Conservation (phyloP, 495 filamentous ascomycete species). For the Parmelia sp. region DNA sequence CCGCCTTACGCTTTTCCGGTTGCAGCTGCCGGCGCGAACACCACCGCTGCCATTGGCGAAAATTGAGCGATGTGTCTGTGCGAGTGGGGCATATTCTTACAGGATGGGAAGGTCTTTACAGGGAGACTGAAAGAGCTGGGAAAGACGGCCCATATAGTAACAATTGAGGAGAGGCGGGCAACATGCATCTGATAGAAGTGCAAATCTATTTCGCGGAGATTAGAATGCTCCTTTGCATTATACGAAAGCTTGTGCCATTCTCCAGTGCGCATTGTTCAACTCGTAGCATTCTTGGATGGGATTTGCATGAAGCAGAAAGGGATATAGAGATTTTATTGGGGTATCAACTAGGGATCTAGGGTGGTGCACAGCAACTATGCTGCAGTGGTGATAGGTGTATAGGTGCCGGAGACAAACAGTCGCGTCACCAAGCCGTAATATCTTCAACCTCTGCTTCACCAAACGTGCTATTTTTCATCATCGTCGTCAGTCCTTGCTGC, state of each 20-base stretch:
- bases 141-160: constrained; percentile 62
- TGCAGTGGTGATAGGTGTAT: no score
- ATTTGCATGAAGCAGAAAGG: neutral
- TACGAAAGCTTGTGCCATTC: constrained; percentile 23
- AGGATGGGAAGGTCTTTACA: constrained; percentile 66
- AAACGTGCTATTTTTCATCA: constrained; percentile 79
- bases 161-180: constrained; percentile 65
- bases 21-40: constrained; percentile 48
- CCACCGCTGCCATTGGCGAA: constrained; percentile 49
- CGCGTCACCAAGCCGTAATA: constrained; percentile 82
- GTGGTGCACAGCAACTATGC: neutral
- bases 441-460: constrained; percentile 95
- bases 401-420: neutral
- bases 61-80: constrained; percentile 72
- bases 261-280: no score
- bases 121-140: constrained; percentile 55
- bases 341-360: neutral
- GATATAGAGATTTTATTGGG: neutral
- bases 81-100: constrained; percentile 86
- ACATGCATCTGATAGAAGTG: constrained; percentile 85
- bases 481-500: constrained; percentile 34
- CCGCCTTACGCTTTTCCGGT: constrained; percentile 61
- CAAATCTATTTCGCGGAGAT: constrained; percentile 61
- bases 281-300: no score
- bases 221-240: constrained; percentile 31